Conservation (phyloP, 306 rosid genomes). For the Sicyos baderoa region DNA sequence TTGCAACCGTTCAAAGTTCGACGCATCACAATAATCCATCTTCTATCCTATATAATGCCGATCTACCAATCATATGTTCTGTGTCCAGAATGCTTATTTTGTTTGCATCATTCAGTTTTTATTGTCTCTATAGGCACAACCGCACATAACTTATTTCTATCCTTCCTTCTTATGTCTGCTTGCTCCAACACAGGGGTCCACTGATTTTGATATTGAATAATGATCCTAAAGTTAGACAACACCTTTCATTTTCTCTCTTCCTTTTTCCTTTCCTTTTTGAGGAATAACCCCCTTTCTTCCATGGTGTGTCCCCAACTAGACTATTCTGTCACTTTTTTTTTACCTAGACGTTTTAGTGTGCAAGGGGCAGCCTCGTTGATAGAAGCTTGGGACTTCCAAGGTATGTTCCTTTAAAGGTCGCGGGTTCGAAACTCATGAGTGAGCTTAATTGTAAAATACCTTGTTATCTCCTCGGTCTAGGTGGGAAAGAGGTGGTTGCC, state of each 20-base stretch:
- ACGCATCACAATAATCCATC: constrained; percentile 27
- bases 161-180: constrained; percentile 5
- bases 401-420: no score
- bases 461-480: no score
- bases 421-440: no score
- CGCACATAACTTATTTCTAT: constrained; percentile 3
- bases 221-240: constrained; percentile 9
- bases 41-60: background rate
- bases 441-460: no score
- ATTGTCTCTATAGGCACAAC: background rate
- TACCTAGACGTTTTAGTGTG: no score
- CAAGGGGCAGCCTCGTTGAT: no score
- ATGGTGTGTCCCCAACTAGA: background rate
- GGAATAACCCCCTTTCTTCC: background rate
- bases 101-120: background rate
- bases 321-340: background rate
- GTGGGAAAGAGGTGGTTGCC: no score
- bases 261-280: background rate
- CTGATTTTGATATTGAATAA: constrained; percentile 10
- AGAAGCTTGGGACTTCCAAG: no score
- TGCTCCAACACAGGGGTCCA: background rate
- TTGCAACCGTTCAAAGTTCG: constrained; percentile 24
- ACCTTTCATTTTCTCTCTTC: constrained; percentile 7
- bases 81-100: constrained; percentile 14
- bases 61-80: constrained; percentile 6